Percentiles rank a stretch among this genome's conserved stretches.
Conservation (phyloP, 179 eudicot species). For the Pouteria campechiana region DNA sequence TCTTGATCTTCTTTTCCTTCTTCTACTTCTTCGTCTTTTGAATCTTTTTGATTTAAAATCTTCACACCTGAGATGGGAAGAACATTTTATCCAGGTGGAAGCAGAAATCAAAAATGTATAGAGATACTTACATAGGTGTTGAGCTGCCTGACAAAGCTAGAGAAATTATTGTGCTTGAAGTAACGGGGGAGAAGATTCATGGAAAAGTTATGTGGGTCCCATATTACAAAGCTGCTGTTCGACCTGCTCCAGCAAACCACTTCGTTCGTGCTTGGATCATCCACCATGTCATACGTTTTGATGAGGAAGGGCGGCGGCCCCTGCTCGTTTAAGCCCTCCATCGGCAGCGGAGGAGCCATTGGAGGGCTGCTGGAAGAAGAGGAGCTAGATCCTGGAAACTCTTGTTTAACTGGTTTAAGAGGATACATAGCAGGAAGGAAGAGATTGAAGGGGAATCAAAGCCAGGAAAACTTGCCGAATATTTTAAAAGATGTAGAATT, state of each 20-base stretch:
- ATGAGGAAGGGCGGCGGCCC: slow-evolving; percentile 26
- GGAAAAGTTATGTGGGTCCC: slow-evolving; percentile 21
- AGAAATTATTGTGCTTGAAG: slow-evolving; percentile 34
- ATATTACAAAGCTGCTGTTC: slow-evolving; percentile 24
- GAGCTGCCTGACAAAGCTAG: slow-evolving; percentile 35
- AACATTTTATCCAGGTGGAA: no score
- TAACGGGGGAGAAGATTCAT: slow-evolving; percentile 17
- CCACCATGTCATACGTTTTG: slow-evolving; percentile 24
- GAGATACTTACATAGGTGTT: slow-evolving; percentile 25
- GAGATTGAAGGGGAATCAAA: no score
- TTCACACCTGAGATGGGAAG: no score
- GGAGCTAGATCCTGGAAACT: slow-evolving; percentile 1
- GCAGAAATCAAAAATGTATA: no score
- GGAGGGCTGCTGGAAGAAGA: neutral
- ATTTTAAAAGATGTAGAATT: no score
- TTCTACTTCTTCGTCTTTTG: no score
- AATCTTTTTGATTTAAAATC: no score
- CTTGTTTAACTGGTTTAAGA: slow-evolving; percentile 2
- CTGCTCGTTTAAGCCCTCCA: slow-evolving; percentile 15
- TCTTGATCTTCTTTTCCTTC: no score
- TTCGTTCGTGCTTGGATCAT: slow-evolving; percentile 12
- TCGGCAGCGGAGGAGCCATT: slow-evolving; percentile 11
- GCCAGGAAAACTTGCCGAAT: no score
- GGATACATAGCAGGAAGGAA: no score
- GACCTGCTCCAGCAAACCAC: slow-evolving; percentile 22